A percentile compares a stretch with the other conserved stretches of the same genome.
These are phyloP conservation scores for Alternaria panax DNA, from an alignment of 2,329 filamentous ascomycete genomes.

Conservation along the genomic window DNA sequence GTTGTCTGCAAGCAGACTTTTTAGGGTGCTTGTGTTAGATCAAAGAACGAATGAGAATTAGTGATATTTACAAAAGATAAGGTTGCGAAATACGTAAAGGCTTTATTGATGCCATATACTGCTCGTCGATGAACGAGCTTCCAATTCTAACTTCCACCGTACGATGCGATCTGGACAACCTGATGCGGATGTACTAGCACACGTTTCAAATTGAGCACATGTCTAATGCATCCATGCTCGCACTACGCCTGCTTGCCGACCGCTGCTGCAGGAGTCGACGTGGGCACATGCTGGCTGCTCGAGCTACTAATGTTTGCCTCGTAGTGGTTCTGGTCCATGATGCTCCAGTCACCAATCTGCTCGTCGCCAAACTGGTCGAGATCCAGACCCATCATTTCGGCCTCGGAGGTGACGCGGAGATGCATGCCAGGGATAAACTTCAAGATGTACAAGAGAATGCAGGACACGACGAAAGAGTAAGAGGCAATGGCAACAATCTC, in stretches of 20 bases:
- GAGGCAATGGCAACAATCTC: slow-evolving; percentile 62
- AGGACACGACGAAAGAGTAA: slow-evolving; percentile 63
- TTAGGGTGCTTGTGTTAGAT: not conserved
- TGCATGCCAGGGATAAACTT: slow-evolving; percentile 64
- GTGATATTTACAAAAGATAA: not conserved
- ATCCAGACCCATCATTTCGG: slow-evolving; percentile 63
- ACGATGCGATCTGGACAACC: not conserved
- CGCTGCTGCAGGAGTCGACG: not conserved
- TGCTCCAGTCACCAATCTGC: slow-evolving; percentile 62
- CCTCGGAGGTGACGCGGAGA: slow-evolving; percentile 62
- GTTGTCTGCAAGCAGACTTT: not conserved
- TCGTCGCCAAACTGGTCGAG: slow-evolving; percentile 65
- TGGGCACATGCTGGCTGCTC: slow-evolving; percentile 32
- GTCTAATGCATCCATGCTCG: not conserved
- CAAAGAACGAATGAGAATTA: not conserved
- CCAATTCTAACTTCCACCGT: not conserved
- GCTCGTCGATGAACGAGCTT: not conserved
- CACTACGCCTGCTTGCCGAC: slow-evolving; percentile 18
- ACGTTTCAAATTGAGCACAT: not conserved
- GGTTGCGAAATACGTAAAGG: not conserved
- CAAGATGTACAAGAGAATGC: slow-evolving; percentile 60
- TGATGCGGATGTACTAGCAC: not conserved
- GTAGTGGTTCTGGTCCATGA: slow-evolving; percentile 43
- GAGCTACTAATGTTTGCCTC: slow-evolving; percentile 28
- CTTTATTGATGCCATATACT: not conserved